phyloP scores from a whole-genome alignment of 1,139 yeast species.

The Saccharomycopsis phalli region DNA sequence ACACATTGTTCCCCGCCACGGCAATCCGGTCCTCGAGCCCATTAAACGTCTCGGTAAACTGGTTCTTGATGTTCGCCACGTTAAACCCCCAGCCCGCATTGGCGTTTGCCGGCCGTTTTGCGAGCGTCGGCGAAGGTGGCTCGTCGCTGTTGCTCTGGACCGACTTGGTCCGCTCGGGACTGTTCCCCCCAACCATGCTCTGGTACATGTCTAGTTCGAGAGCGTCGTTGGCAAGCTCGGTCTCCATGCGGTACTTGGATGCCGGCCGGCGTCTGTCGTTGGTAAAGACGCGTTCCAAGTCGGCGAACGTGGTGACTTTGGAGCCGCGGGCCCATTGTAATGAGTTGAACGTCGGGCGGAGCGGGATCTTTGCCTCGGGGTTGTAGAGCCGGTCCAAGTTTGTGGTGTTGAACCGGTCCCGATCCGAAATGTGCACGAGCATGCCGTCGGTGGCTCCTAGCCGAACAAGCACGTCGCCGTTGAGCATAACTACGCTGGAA shows the following conservation, averaged over 20 bases:
- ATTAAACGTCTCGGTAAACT: constrained; percentile 46
- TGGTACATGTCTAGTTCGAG: constrained; percentile 30
- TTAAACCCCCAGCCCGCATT: constrained; percentile 19
- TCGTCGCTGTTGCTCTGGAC: constrained; percentile 14
- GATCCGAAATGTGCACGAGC: constrained; percentile 36
- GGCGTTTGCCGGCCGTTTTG: too few relatives aligned
- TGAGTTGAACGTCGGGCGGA: constrained; percentile 72
- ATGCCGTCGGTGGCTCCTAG: constrained; percentile 49
- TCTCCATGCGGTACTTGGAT: constrained; percentile 43
- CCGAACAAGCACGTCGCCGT: constrained; percentile 69
- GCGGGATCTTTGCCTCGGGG: constrained; percentile 54
- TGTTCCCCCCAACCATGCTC: constrained; percentile 4
- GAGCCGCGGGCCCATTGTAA: constrained; percentile 85
- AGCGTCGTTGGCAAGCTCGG: constrained; percentile 48
- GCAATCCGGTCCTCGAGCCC: constrained; percentile 46
- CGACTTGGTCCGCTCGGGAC: constrained; percentile 29
- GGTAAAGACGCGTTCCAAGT: constrained; percentile 48
- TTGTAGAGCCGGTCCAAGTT: constrained; percentile 39
- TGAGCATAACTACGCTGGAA: constrained; percentile 44
- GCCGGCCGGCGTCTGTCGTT: constrained; percentile 53
- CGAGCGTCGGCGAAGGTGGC: neutral
- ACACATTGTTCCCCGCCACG: constrained; percentile 48
- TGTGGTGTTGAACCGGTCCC: constrained; percentile 29
- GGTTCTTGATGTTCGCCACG: constrained; percentile 34
- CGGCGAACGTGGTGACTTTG: constrained; percentile 48